Evolutionary conservation across 495 filamentous ascomycete genomes (phyloP).

Genomic region (Aspergillus sclerotioniger): DNA sequence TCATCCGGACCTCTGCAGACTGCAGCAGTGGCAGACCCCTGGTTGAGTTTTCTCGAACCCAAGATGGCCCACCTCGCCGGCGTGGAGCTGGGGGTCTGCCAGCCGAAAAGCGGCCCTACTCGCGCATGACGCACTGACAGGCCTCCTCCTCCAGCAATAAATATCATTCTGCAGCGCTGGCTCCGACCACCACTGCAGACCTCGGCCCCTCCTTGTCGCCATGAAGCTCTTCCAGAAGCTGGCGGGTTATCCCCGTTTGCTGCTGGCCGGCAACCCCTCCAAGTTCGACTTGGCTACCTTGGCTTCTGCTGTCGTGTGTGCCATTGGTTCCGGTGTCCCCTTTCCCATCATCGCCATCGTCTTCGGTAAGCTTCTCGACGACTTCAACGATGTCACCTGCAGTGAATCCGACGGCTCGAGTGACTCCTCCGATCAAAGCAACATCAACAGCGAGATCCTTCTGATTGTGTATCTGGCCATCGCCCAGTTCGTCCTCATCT

Average conservation of each 20-base stretch:
- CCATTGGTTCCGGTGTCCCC: slow-evolving; percentile 63
- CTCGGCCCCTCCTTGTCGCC: slow-evolving; percentile 8
- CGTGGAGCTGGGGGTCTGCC: neutral
- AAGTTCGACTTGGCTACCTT: slow-evolving; percentile 47
- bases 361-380: slow-evolving; percentile 66
- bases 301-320: slow-evolving; percentile 47
- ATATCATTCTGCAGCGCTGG: neutral
- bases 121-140: neutral
- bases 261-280: slow-evolving; percentile 42
- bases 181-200: neutral
- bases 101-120: neutral
- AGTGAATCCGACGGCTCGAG: slow-evolving; percentile 17
- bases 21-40: neutral
- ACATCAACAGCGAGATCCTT: slow-evolving; percentile 57
- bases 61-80: neutral
- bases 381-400: slow-evolving; percentile 61
- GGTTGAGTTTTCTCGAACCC: slow-evolving; percentile 1
- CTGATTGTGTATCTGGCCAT: slow-evolving; percentile 62
- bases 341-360: slow-evolving; percentile 67
- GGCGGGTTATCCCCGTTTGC: slow-evolving; percentile 39
- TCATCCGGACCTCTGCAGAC: neutral
- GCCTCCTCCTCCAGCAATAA: neutral
- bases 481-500: slow-evolving; percentile 60
- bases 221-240: slow-evolving; percentile 36
- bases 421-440: slow-evolving; percentile 32